A percentile compares a stretch with the other conserved stretches of the same genome.
These are phyloP conservation scores for Parasarocladium wereldwijsianum DNA, from an alignment of 2,329 filamentous ascomycete genomes.

Conservation along the genomic window DNA sequence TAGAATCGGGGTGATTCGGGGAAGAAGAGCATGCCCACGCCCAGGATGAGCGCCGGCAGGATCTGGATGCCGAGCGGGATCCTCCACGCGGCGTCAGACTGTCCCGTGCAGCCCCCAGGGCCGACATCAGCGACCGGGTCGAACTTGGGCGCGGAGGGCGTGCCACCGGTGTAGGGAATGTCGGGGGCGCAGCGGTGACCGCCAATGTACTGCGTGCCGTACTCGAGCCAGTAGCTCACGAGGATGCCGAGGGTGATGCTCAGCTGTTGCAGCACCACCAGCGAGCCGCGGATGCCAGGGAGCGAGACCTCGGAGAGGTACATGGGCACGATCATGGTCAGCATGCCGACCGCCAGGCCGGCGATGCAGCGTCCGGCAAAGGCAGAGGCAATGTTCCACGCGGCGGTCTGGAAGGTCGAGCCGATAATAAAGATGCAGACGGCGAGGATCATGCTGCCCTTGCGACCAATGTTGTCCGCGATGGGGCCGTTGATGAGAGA, in stretches of 20 bases:
- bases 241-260: constrained; percentile 27
- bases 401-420: constrained; percentile 27
- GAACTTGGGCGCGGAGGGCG: constrained; percentile 20
- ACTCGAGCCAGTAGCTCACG: constrained; percentile 24
- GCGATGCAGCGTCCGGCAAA: constrained; percentile 27
- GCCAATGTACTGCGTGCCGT: constrained; percentile 22
- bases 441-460: constrained; percentile 19
- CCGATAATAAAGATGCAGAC: constrained; percentile 24
- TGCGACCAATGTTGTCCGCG: constrained; percentile 19
- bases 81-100: constrained; percentile 27
- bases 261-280: constrained; percentile 28
- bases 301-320: constrained; percentile 33
- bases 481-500: constrained; percentile 27
- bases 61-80: constrained; percentile 37
- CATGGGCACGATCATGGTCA: constrained; percentile 24
- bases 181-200: constrained; percentile 30
- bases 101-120: constrained; percentile 24
- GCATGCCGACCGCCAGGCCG: constrained; percentile 26
- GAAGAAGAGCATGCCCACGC: constrained; percentile 38
- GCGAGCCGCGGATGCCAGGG: constrained; percentile 30
- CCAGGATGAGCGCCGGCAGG: constrained; percentile 38
- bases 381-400: constrained; percentile 22
- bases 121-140: constrained; percentile 26
- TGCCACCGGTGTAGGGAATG: constrained; percentile 29
- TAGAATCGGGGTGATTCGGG: constrained; percentile 20